phyloP scores from a whole-genome alignment of 768 basidiomycete genomes.

The Pleurotus pulmonarius region DNA sequence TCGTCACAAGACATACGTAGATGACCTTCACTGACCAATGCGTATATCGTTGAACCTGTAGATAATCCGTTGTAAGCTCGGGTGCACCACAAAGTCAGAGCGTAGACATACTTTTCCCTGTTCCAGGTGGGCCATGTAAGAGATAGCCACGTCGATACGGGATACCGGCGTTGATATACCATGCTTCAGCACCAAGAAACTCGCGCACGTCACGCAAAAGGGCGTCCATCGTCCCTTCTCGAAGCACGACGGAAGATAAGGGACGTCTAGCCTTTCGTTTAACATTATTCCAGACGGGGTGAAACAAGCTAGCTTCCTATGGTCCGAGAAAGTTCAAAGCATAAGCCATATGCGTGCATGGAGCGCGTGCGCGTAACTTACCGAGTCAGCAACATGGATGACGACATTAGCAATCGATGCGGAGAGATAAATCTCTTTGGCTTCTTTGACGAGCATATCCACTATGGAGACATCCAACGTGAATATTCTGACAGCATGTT shows the following conservation, averaged over 20 bases:
- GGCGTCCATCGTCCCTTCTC: slow-evolving; percentile 39
- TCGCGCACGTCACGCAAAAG: slow-evolving; percentile 48
- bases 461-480: slow-evolving; percentile 32
- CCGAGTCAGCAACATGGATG: slow-evolving; percentile 29
- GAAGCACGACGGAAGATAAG: slow-evolving; percentile 49
- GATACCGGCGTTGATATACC: slow-evolving; percentile 56
- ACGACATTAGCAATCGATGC: slow-evolving; percentile 31
- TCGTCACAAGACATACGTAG: background rate
- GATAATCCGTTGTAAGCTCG: slow-evolving; percentile 83
- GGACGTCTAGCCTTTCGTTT: slow-evolving; percentile 48
- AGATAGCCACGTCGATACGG: slow-evolving; percentile 57
- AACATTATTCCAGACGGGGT: slow-evolving; percentile 35
- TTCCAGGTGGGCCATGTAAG: slow-evolving; percentile 57
- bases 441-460: slow-evolving; percentile 31
- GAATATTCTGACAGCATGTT: slow-evolving; percentile 28
- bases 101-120: slow-evolving; percentile 48
- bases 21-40: slow-evolving; percentile 29
- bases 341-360: too few species aligned
- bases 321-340: too few species aligned
- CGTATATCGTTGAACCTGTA: slow-evolving; percentile 64
- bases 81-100: background rate
- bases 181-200: slow-evolving; percentile 48
- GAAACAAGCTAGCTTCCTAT: slow-evolving; percentile 4
- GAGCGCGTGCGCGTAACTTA: slow-evolving; percentile 9
- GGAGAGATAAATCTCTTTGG: slow-evolving; percentile 28